These are phyloP conservation scores for Beauveria bassiana DNA, from an alignment of 2,329 filamentous ascomycete species.

Conservation along the genomic window DNA sequence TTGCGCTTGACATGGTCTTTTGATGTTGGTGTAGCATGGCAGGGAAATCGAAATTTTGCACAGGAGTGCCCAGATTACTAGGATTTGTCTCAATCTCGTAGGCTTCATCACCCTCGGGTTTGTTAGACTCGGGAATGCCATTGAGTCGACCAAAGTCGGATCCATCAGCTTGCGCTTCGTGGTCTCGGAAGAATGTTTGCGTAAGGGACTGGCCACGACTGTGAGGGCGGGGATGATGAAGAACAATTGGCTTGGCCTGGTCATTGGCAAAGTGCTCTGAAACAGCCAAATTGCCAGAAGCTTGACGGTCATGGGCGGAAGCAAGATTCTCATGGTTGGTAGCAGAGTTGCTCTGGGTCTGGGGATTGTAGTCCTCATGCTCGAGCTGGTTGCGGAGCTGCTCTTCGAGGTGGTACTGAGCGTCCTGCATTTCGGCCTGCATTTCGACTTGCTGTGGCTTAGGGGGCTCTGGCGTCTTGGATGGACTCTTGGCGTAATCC, in stretches of 20 bases:
- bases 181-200: constrained; percentile 55
- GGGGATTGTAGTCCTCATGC: constrained; percentile 68
- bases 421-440: constrained; percentile 77
- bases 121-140: constrained; percentile 31
- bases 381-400: constrained; percentile 72
- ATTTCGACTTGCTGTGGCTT: constrained; percentile 57
- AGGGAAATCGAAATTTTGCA: constrained; percentile 40
- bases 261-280: constrained; percentile 46
- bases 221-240: constrained; percentile 69
- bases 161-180: constrained; percentile 36
- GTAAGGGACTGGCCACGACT: constrained; percentile 65
- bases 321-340: constrained; percentile 19
- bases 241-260: constrained; percentile 44
- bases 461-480: constrained; percentile 44
- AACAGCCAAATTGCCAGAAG: constrained; percentile 41
- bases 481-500: constrained; percentile 37
- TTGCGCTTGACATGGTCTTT: constrained; percentile 46
- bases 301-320: constrained; percentile 32
- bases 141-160: constrained; percentile 33
- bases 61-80: constrained; percentile 61
- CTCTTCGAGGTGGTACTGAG: constrained; percentile 77
- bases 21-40: constrained; percentile 41
- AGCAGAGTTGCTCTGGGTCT: constrained; percentile 31
- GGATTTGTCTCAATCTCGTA: constrained; percentile 68
- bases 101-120: constrained; percentile 40